Evolutionary conservation across 2,329 filamentous ascomycete genomes (phyloP).

Genomic region (Aureobasidium sp.): DNA sequence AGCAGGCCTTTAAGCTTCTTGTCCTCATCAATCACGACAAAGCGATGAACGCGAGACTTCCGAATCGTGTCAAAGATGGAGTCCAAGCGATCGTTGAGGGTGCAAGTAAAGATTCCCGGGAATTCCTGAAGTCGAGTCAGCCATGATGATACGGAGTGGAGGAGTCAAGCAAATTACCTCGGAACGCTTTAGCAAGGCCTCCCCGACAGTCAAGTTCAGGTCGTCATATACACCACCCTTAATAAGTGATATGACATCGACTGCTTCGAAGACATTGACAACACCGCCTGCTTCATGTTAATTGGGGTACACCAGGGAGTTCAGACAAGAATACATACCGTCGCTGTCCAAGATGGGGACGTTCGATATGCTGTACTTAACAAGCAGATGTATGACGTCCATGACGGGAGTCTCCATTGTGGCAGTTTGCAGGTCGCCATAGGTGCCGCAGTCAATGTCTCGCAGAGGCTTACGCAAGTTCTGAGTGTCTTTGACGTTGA

Average conservation of each 20-base stretch:
- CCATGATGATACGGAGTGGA: background rate
- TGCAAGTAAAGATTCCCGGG: constrained; percentile 93
- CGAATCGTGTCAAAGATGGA: constrained; percentile 96
- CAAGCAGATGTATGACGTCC: constrained; percentile 88
- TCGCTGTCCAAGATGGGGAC: constrained; percentile 84
- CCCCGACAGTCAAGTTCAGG: constrained; percentile 74
- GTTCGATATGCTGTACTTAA: constrained; percentile 86
- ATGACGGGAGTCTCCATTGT: constrained; percentile 86
- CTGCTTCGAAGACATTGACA: constrained; percentile 94
- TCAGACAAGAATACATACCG: constrained; percentile 30
- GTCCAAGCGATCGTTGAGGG: constrained; percentile 80
- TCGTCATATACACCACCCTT: constrained; percentile 92
- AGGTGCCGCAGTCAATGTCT: constrained; percentile 80
- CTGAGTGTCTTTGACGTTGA: constrained; percentile 85
- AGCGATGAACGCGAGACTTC: constrained; percentile 84
- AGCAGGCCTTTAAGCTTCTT: constrained; percentile 80
- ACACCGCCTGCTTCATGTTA: constrained; percentile 47
- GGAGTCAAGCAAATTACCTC: constrained; percentile 45
- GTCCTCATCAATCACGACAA: constrained; percentile 88
- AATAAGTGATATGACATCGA: constrained; percentile 94
- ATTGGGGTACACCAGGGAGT: background rate
- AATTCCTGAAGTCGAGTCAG: constrained; percentile 55
- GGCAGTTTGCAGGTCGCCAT: constrained; percentile 69
- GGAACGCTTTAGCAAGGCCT: constrained; percentile 76
- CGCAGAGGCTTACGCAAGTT: constrained; percentile 78